Percentiles rank a stretch among this genome's conserved stretches.
phyloP scores from a whole-genome alignment of 306 rosid genomes.

The Dalbergia cochinchinensis region DNA sequence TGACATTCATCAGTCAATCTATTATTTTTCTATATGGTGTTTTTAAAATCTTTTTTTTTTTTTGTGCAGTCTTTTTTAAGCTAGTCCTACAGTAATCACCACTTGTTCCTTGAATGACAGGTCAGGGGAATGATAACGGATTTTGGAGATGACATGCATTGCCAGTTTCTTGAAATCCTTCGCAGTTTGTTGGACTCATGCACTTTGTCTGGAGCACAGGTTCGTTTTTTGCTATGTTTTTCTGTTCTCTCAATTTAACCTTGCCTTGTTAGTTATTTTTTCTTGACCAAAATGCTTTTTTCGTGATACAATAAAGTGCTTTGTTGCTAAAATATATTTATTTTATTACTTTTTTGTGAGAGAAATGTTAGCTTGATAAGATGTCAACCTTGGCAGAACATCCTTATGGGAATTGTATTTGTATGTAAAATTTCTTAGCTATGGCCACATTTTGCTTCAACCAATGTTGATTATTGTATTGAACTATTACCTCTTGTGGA shows the following conservation, averaged over 20 bases:
- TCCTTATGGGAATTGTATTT: background rate
- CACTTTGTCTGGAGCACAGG: conserved; percentile 92
- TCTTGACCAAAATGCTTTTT: background rate
- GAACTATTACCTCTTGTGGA: no score
- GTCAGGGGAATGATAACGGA: conserved; percentile 91
- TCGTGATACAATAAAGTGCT: background rate
- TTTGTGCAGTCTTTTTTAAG: background rate
- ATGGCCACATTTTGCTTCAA: background rate
- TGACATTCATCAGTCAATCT: no score
- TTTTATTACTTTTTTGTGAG: background rate
- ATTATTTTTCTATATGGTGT: no score
- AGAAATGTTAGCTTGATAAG: background rate
- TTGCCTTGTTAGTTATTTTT: conserved; percentile 10
- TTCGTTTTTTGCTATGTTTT: conserved; percentile 38
- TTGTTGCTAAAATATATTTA: background rate
- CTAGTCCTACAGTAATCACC: background rate
- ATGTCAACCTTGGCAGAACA: no score
- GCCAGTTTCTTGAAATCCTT: conserved; percentile 97
- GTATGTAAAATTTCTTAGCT: background rate
- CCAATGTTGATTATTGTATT: background rate
- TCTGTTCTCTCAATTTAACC: conserved; percentile 21
- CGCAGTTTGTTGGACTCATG: conserved; percentile 87
- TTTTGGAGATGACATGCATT: conserved; percentile 94
- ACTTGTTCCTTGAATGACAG: conserved; percentile 47
- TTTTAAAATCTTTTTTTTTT: no score